Evolutionary conservation across 2,329 filamentous ascomycete genomes (phyloP), one percentile per base, ranked within the genome.

Genomic region (Ophiostoma piceae): DNA sequence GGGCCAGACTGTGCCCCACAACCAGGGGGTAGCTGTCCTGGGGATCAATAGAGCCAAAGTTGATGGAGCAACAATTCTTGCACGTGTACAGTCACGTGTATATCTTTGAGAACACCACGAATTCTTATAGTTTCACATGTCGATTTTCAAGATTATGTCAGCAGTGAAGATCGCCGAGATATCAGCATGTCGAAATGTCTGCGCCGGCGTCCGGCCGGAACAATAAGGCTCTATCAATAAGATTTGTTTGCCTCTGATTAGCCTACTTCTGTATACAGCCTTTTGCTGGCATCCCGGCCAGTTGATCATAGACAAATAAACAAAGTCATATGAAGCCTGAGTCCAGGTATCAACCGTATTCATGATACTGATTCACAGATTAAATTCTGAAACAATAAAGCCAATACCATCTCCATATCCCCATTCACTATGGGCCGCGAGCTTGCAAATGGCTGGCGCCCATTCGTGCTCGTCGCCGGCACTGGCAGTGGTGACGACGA

Each of bases 401-500:
- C 14, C 16, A 47, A 16, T n/a, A 47, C 22, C 47, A 67, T 35
- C 29, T 41, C 29, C 19, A 57, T 57, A 26, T 54, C 51, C 22
- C n/a, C 51, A 54, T 57, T 26, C 51, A 26, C 51, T 57, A 57
- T 57, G 51, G 51, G 51, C 51, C 51, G 43, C 51, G 51, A 26
- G 51, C 51, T 57, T 26, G n/a, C n/a, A 57, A 57, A 57, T 57
- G 22, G 22, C 51, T 57, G 51, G 51, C 51, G 22, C 22, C 22
- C 26, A 22, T 57, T 35, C 47, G 51, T 66, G 26, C 43, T 47
- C 32, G 67, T 32, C 16, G 19, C 26, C 51, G 51, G 51, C 51
- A 57, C 26, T 26, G 4, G n/a, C 16, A 57, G 3, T 26, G 51
- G 51, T 26, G 22, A 26, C 51, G 22, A 57, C 51, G 51, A 29